A percentile compares a stretch with the other conserved stretches of the same genome.
Evolutionary conservation across 2,329 filamentous ascomycete genomes (phyloP).

Genomic region (Alternaria longipes): DNA sequence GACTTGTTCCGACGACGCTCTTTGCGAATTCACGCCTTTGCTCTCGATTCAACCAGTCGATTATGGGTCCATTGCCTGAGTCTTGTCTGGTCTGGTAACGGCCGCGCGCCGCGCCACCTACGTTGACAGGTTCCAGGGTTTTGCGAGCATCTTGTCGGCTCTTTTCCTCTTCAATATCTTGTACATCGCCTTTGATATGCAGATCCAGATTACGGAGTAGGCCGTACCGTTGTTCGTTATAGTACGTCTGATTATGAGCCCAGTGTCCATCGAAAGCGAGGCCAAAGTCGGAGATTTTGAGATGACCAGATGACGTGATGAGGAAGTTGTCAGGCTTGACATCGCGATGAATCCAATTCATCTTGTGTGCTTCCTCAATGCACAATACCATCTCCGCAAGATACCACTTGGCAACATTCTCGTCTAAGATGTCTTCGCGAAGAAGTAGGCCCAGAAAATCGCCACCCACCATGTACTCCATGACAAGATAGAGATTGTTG

Average conservation of each 20-base stretch:
- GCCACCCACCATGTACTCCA: conserved; percentile 98
- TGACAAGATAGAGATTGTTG: conserved; percentile 86
- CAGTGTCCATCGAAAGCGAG: conserved; percentile 95
- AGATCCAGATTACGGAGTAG: conserved; percentile 81
- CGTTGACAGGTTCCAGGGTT: conserved; percentile 52
- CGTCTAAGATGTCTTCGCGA: conserved; percentile 82
- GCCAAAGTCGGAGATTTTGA: conserved; percentile 97
- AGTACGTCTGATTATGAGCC: conserved; percentile 89
- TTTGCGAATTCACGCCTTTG: conserved; percentile 75
- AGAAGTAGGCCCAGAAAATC: conserved; percentile 91
- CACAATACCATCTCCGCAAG: conserved; percentile 95
- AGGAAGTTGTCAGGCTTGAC: conserved; percentile 98
- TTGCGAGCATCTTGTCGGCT: conserved; percentile 63
- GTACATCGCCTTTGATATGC: conserved; percentile 74
- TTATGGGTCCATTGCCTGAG: conserved; percentile 39
- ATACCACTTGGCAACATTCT: conserved; percentile 83
- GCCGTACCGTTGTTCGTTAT: conserved; percentile 81
- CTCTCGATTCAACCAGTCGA: conserved; percentile 56
- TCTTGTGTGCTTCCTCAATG: conserved; percentile 87
- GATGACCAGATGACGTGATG: conserved; percentile 84
- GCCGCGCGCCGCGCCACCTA: conserved; percentile 22
- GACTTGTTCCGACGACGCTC: conserved; percentile 92
- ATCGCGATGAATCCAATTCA: conserved; percentile 93
- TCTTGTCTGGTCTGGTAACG: conserved; percentile 34
- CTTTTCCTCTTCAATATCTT: conserved; percentile 68